These are phyloP conservation scores for Rhizopogon sp. DNA, from an alignment of 768 basidiomycete species.

Conservation along the genomic window DNA sequence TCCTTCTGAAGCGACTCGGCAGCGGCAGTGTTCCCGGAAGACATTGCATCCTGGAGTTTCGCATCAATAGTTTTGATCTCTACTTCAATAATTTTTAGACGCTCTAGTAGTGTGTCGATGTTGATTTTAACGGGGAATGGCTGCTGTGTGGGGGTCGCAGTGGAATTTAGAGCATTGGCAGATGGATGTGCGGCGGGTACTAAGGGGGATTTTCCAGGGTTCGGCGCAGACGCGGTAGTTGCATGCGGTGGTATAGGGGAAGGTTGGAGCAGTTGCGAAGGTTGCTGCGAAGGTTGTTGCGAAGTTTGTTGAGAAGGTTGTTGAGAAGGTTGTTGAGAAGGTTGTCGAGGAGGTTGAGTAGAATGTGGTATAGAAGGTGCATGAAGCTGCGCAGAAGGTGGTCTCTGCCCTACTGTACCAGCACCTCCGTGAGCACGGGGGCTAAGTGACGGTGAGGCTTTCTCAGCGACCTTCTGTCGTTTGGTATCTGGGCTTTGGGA, in stretches of 20 bases:
- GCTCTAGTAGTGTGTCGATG: conserved; percentile 20
- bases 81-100: conserved; percentile 11
- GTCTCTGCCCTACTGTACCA: not conserved
- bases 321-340: not conserved
- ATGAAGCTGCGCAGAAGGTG: not conserved
- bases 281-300: not conserved
- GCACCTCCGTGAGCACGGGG: not conserved
- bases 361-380: not conserved
- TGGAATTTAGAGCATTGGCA: conserved; percentile 3
- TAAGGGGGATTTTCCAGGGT: conserved; percentile 14
- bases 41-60: conserved; percentile 11
- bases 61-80: conserved; percentile 11
- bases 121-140: not conserved
- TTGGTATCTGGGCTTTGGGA: conserved; percentile 42
- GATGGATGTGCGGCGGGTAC: conserved; percentile 18
- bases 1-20: conserved; percentile 12
- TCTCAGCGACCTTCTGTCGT: conserved; percentile 22
- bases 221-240: conserved; percentile 14
- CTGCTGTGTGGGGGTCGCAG: not conserved
- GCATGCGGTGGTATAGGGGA: conserved; percentile 14
- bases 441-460: not conserved
- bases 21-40: conserved; percentile 12
- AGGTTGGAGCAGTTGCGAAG: not conserved
- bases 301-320: not conserved
- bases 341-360: not conserved